Evolutionary conservation across 176 grass and related monocot species (phyloP).

Genomic region (Zea mays): DNA sequence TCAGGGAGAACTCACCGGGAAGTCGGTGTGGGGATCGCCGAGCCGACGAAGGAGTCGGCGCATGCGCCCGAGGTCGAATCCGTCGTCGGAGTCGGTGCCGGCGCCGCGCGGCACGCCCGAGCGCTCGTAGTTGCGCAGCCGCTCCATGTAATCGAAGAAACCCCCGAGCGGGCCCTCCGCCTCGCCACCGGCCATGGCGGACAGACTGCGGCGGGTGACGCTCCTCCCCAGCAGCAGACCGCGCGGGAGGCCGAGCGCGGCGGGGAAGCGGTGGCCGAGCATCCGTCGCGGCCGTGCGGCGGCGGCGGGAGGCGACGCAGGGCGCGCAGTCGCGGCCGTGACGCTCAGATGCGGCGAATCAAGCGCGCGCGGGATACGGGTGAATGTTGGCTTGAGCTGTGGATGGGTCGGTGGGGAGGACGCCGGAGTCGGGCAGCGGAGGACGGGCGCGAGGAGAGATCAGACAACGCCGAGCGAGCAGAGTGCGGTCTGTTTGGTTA

Average conservation of each 20-base stretch:
- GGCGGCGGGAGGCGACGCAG: slow-evolving; percentile 6
- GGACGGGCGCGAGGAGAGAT: not conserved
- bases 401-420: not conserved
- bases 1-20: slow-evolving; percentile 31
- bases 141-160: slow-evolving; percentile 82
- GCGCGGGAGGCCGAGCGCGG: not conserved
- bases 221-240: not conserved
- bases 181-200: slow-evolving; percentile 36
- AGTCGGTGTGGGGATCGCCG: slow-evolving; percentile 72
- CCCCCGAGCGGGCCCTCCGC: slow-evolving; percentile 46
- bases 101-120: slow-evolving; percentile 72
- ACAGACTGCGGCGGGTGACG: not conserved
- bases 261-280: not conserved
- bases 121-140: slow-evolving; percentile 76
- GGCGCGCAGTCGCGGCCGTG: slow-evolving; percentile 29
- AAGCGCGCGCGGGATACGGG: not conserved
- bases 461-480: not conserved
- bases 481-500: too few species aligned
- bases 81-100: slow-evolving; percentile 77
- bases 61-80: slow-evolving; percentile 91
- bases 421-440: not conserved
- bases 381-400: not conserved
- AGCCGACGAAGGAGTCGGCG: slow-evolving; percentile 61
- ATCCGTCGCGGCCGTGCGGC: slow-evolving; percentile 6
- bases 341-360: slow-evolving; percentile 13